Evolutionary conservation across 805 yeast genomes (phyloP).

Genomic region (Monosporozyma aquatica): DNA sequence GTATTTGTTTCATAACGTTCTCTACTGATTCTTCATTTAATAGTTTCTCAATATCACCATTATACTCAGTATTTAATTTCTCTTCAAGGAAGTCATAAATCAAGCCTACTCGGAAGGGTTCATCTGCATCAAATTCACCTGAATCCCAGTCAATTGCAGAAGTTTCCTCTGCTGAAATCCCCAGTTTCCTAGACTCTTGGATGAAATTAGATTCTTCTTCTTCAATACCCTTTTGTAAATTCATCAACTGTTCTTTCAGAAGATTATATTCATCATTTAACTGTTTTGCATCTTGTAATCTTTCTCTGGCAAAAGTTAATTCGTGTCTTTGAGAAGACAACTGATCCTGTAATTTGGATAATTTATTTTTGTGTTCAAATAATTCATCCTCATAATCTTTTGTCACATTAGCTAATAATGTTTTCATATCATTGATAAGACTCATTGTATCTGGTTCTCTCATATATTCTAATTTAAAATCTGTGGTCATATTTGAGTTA

Average conservation of each 20-base stretch:
- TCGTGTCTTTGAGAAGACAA: conserved; percentile 18
- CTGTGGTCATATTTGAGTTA: no score
- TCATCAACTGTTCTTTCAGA: conserved; percentile 46
- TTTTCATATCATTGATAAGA: conserved; percentile 40
- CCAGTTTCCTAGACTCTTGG: conserved; percentile 33
- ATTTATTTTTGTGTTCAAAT: conserved; percentile 40
- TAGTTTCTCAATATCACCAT: conserved; percentile 24
- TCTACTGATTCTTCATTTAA: conserved; percentile 17
- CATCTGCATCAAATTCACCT: conserved; percentile 76
- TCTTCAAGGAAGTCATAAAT: conserved; percentile 47
- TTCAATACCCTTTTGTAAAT: conserved; percentile 52
- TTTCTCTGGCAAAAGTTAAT: conserved; percentile 21
- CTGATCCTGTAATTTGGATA: conserved; percentile 43
- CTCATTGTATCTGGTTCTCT: conserved; percentile 20
- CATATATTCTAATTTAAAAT: conserved; percentile 1
- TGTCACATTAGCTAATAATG: conserved; percentile 44
- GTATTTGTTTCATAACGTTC: conserved; percentile 18
- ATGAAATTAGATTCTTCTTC: conserved; percentile 54
- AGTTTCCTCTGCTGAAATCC: conserved; percentile 24
- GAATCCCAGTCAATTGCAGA: conserved; percentile 30
- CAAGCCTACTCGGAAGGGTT: conserved; percentile 69
- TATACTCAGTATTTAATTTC: conserved; percentile 29
- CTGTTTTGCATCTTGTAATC: conserved; percentile 25
- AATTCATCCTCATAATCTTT: conserved; percentile 52
- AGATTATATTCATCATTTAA: conserved; percentile 48